phyloP scores from a whole-genome alignment of 192 early-diverging fungal species.

The Phycomyces blakesleeanus region DNA sequence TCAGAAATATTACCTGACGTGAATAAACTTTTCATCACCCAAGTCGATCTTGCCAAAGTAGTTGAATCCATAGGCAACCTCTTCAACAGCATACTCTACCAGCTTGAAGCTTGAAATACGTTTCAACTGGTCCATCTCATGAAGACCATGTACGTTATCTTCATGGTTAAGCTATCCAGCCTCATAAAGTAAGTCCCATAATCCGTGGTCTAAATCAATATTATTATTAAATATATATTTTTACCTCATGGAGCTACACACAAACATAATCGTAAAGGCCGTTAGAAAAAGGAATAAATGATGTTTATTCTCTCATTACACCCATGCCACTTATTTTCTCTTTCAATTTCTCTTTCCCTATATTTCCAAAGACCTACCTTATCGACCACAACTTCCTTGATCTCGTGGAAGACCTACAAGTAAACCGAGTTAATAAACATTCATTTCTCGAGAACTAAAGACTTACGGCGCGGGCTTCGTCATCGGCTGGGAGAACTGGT shows the following conservation, averaged over 20 bases:
- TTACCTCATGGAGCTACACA: conserved; percentile 26
- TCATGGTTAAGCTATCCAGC: conserved; percentile 30
- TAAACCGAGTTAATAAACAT: background rate
- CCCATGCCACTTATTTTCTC: no score
- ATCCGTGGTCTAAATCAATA: no score
- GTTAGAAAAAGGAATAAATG: background rate
- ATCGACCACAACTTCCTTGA: conserved; percentile 41
- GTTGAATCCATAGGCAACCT: conserved; percentile 49
- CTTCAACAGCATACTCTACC: conserved; percentile 45
- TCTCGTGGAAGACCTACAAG: conserved; percentile 34
- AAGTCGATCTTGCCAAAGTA: conserved; percentile 56
- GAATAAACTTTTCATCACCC: conserved; percentile 48
- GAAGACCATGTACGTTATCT: conserved; percentile 42
- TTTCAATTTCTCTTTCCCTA: background rate
- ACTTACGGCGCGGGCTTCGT: conserved; percentile 33
- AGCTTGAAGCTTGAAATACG: conserved; percentile 44
- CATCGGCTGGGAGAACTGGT: conserved; percentile 34
- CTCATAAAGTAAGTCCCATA: background rate
- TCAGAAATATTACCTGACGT: conserved; percentile 39
- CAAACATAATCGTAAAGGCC: background rate
- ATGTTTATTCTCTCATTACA: background rate
- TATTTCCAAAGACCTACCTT: conserved; percentile 20
- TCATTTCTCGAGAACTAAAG: background rate
- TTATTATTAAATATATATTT: background rate
- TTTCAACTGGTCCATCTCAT: conserved; percentile 47